Evolutionary conservation across 768 basidiomycete species (phyloP), one percentile per base, ranked within the genome.

Genomic region (Tulasnella sp.): DNA sequence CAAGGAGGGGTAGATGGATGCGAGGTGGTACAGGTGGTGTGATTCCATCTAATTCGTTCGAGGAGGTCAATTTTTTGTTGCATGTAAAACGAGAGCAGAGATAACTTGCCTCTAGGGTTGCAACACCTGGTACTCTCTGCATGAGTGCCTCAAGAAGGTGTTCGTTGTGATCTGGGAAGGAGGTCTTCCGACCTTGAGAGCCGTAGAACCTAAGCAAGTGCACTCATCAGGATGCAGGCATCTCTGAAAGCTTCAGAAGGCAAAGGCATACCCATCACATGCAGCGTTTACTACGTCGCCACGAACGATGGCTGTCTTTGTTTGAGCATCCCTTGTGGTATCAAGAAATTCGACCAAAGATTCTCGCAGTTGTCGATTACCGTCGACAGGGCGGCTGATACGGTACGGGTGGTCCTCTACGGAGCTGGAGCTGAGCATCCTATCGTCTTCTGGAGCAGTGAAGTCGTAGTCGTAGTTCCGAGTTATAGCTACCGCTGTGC

Each of bases 11-110:
- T 19, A 88, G 65, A 81, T 83, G 21, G 78, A 76, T 2, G 88
- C 87, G 13, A 90, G 79, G 70, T 91, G 88, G 66, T 83, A 80
- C 50, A 90, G 71, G 72, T 88, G 88, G 69, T 86, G 86, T 0
- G 86, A 88, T 68, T 89, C 86, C 88, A 90, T 91, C 88, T 90
- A n/a, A 17, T 4, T n/a, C n/a, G n/a, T n/a, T n/a, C n/a, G n/a
- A n/a, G n/a, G 10, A 23, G 61, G 34, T 30, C 55, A 19, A 30
- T n/a, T n/a, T n/a, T n/a, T n/a, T n/a, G n/a, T n/a, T n/a, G n/a
- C 10, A n/a, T 51, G 19, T 10, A 27, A 23, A 1, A 2, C 17
- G 17, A 15, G 15, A 4, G 24, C 42, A 10, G 52, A 17, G 56
- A 51, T 47, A 44, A 61, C 68, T 56, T 64, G 85, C 87, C 78